Evolutionary conservation across 495 filamentous ascomycete genomes (phyloP).

Genomic region (Recurvomyces mirabilis): DNA sequence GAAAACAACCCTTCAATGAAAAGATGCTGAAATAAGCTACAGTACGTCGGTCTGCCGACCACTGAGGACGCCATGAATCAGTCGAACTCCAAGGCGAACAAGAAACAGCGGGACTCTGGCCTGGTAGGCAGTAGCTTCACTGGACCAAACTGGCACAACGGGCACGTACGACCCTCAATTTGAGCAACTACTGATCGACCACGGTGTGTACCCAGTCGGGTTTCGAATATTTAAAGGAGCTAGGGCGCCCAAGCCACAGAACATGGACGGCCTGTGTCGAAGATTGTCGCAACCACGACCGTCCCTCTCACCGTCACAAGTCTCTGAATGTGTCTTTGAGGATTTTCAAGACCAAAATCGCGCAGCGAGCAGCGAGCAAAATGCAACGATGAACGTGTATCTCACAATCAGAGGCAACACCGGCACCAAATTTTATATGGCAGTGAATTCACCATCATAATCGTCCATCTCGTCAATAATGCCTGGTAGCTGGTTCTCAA

Average conservation of each 20-base stretch:
- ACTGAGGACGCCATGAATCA: no score
- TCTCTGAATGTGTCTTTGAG: conserved; percentile 23
- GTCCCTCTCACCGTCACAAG: conserved; percentile 34
- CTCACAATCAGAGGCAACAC: conserved; percentile 28
- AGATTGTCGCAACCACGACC: conserved; percentile 24
- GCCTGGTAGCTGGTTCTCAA: no score
- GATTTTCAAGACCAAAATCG: conserved; percentile 25
- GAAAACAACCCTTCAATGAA: background rate
- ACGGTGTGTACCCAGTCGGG: conserved; percentile 25
- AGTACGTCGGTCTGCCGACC: background rate
- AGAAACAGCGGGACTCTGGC: no score
- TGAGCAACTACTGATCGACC: conserved; percentile 30
- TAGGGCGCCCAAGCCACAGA: conserved; percentile 15
- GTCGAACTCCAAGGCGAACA: no score
- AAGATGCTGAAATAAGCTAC: background rate
- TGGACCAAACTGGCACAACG: conserved; percentile 15
- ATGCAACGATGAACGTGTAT: conserved; percentile 27
- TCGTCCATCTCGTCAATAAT: no score
- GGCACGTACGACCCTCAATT: conserved; percentile 28
- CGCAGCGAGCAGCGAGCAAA: conserved; percentile 27
- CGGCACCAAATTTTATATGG: conserved; percentile 10
- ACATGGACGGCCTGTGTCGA: conserved; percentile 25
- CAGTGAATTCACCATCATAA: conserved; percentile 24
- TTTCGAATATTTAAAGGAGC: conserved; percentile 2
- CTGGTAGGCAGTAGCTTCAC: background rate